Conservation (phyloP, 805 yeast genomes). For the Teunomyces funiuensis region DNA sequence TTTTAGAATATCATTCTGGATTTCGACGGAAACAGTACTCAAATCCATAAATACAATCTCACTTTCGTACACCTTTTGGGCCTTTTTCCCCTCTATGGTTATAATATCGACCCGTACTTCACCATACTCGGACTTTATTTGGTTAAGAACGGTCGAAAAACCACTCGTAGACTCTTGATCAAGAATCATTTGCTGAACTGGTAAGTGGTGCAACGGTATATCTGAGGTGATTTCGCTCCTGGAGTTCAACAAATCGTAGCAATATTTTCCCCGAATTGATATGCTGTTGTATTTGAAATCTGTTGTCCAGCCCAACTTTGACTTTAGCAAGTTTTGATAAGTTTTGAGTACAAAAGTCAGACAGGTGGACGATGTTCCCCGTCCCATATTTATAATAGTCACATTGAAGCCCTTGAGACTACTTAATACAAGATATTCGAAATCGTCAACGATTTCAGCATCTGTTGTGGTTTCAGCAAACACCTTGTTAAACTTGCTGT, state of each 20-base stretch:
- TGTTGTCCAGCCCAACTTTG: conserved; percentile 8
- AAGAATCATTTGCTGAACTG: conserved; percentile 20
- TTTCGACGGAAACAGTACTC: conserved; percentile 1
- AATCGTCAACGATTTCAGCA: conserved; percentile 20
- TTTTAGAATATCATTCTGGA: conserved; percentile 4
- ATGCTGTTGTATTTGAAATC: conserved; percentile 12
- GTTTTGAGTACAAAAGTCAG: not conserved
- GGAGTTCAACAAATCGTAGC: conserved; percentile 2
- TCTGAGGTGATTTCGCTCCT: conserved; percentile 1
- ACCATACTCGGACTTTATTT: not conserved
- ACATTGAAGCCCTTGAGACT: conserved; percentile 17
- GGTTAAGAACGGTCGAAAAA: conserved; percentile 7
- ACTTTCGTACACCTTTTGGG: conserved; percentile 10
- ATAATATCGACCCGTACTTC: conserved; percentile 11
- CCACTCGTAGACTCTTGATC: conserved; percentile 10
- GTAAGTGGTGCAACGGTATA: conserved; percentile 6
- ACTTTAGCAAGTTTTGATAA: not conserved
- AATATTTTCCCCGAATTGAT: conserved; percentile 1
- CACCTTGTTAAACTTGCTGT: conserved; percentile 19
- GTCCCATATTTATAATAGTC: not conserved
- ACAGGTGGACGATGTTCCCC: not conserved
- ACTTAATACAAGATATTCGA: conserved; percentile 19
- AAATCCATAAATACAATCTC: conserved; percentile 16
- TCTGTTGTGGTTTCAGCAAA: conserved; percentile 7
- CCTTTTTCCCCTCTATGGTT: conserved; percentile 10